Base-by-base conservation (phyloP, 768 basidiomycete genomes). In the Boletus coccyginus region DNA sequence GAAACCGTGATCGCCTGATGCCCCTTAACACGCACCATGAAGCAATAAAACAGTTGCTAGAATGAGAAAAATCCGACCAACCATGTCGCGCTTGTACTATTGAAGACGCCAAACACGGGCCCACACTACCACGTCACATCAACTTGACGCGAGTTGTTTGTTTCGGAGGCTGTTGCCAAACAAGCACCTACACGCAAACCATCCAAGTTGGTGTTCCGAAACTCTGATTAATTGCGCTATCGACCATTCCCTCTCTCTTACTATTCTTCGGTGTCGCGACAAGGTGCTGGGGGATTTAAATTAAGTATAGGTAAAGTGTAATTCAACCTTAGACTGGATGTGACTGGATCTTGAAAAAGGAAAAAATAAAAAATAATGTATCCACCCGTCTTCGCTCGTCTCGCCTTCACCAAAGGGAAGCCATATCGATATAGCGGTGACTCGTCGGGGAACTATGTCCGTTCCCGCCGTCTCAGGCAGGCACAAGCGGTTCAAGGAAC, bases 1-100 rank as follows among this genome's bases (percentile, higher is more conserved):
- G 52, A 54, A 43, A 51, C 19, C n/a, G 17, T 27, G n/a, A 11
- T 33, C 38, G 6, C n/a, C 31, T 8, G 44, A 36, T 42, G 7
- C 16, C 4, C 17, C 27, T 46, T 7, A 13, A 5, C 21, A 65
- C 74, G 57, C 56, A 86, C 86, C 80, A 62, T 87, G 85, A 57
- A 87, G 71, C 14, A 86, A 67, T 19, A 73, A 72, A 59, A 83
- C 45, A 6, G 73, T 74, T 39, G 81, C 81, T 27, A 81, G 46
- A 19, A 77, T 43, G 2, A 86, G 76, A 43, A 85, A 65, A 36
- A 77, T 53, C 42, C 74, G 78, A 21, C 79, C 78, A 42, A 77
- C 65, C 82, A 84, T 84, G 47, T 32, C n/a, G 36, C 33, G 45
- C 14, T n/a, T 45, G 36, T 54, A 38, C 21, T 39, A 39, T 12